These are phyloP conservation scores for Grosmannia serpens DNA, from an alignment of 2,329 filamentous ascomycete species.

Conservation along the genomic window DNA sequence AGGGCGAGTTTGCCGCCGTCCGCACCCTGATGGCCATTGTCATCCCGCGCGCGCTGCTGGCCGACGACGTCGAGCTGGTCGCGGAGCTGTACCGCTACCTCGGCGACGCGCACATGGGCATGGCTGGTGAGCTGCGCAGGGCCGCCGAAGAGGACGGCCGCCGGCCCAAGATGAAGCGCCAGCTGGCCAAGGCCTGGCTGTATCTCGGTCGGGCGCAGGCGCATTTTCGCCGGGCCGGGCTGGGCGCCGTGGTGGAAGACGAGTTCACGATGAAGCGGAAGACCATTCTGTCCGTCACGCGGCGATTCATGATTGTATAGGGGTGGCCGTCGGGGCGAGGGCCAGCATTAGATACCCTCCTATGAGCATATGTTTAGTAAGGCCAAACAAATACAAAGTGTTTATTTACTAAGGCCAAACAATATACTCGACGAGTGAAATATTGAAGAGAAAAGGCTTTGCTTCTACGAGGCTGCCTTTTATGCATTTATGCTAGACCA, in stretches of 20 bases:
- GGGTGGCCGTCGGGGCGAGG: no score
- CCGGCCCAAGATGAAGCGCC: slow-evolving; percentile 1
- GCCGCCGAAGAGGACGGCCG: not conserved
- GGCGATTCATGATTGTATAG: not conserved
- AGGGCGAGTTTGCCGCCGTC: slow-evolving; percentile 61
- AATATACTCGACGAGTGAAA: no score
- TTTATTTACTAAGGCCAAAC: no score
- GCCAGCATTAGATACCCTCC: no score
- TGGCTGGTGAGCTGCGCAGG: slow-evolving; percentile 41
- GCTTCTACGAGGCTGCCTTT: no score
- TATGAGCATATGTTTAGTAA: no score
- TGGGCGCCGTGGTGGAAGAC: not conserved
- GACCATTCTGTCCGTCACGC: slow-evolving; percentile 2
- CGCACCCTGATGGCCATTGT: slow-evolving; percentile 53
- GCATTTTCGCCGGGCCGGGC: slow-evolving; percentile 3
- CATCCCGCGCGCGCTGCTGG: slow-evolving; percentile 67
- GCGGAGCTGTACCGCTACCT: slow-evolving; percentile 59
- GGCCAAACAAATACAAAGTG: no score
- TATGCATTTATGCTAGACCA: no score
- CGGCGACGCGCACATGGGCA: slow-evolving; percentile 67
- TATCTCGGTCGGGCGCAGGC: slow-evolving; percentile 6
- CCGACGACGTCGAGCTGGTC: slow-evolving; percentile 47
- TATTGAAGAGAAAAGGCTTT: no score
- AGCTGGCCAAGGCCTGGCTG: slow-evolving; percentile 9
- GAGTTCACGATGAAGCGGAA: slow-evolving; percentile 7